Conservation (phyloP, 169 alveolate genomes). For the Cryptosporidium meleagridis region DNA sequence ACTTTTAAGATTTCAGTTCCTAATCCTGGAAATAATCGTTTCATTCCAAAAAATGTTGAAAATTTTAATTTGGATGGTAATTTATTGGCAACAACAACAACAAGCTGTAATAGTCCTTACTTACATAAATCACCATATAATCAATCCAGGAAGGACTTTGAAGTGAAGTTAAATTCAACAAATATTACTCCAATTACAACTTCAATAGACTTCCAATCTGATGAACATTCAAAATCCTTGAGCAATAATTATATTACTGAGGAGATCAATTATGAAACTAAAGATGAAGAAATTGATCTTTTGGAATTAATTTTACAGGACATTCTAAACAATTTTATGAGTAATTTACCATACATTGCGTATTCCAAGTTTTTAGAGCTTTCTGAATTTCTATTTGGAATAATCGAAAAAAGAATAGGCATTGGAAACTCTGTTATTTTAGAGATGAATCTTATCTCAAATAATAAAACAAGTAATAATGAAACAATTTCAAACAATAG, state of each 20-base stretch:
- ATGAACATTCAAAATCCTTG: neutral
- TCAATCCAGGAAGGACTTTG: neutral
- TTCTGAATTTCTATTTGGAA: neutral
- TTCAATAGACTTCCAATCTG: slow-evolving; percentile 11
- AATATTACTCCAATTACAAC: slow-evolving; percentile 23
- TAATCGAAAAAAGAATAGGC: slow-evolving; percentile 2
- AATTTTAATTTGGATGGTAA: neutral
- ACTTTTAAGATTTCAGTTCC: neutral
- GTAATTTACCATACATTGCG: slow-evolving; percentile 35
- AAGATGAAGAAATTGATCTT: slow-evolving; percentile 18
- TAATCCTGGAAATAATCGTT: neutral
- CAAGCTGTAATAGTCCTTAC: slow-evolving; percentile 17
- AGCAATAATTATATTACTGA: neutral
- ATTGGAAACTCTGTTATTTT: slow-evolving; percentile 5
- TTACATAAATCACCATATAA: neutral
- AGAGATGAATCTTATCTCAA: slow-evolving; percentile 28
- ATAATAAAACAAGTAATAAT: neutral
- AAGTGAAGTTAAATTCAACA: neutral
- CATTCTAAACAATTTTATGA: neutral
- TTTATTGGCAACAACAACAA: neutral
- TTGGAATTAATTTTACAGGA: slow-evolving; percentile 28
- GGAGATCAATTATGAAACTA: neutral
- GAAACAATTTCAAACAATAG: neutral
- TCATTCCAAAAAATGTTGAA: neutral
- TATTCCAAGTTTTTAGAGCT: slow-evolving; percentile 37